Evolutionary conservation across 179 eudicot species (phyloP).

Genomic region (Vitellaria paradoxa): DNA sequence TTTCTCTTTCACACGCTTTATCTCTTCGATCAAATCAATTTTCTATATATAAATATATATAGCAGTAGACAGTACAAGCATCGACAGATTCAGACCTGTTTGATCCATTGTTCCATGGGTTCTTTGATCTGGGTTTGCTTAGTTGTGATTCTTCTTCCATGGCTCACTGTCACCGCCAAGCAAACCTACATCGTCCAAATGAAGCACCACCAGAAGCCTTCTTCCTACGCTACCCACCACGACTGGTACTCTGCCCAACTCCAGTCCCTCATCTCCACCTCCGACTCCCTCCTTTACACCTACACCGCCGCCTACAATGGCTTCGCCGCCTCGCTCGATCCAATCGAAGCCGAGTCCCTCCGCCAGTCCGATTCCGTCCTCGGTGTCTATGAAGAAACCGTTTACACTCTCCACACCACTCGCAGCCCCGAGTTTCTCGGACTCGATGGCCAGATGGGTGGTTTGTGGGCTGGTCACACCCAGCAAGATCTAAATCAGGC

Average conservation of each 20-base stretch:
- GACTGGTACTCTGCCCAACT: slow-evolving; percentile 61
- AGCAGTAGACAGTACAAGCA: no score
- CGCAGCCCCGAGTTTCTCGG: slow-evolving; percentile 82
- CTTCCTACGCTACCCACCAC: slow-evolving; percentile 35
- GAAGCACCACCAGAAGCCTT: slow-evolving; percentile 42
- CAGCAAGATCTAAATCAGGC: slow-evolving; percentile 27
- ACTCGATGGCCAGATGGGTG: slow-evolving; percentile 24
- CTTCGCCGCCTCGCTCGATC: slow-evolving; percentile 54
- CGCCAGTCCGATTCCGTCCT: slow-evolving; percentile 38
- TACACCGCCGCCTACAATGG: slow-evolving; percentile 61
- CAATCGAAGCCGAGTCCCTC: slow-evolving; percentile 33
- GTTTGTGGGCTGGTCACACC: slow-evolving; percentile 5
- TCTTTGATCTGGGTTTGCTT: no score
- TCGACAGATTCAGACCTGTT: no score
- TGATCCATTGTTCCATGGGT: no score
- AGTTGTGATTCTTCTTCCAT: no score
- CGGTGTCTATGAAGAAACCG: slow-evolving; percentile 52
- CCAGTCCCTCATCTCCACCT: slow-evolving; percentile 19
- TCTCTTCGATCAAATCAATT: no score
- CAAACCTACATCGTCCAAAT: slow-evolving; percentile 6
- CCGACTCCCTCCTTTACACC: slow-evolving; percentile 45
- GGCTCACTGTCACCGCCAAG: no score
- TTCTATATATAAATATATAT: no score
- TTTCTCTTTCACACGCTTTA: no score
- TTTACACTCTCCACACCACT: slow-evolving; percentile 70